Conservation (phyloP, 2,329 filamentous ascomycete genomes). For the Magnaporthiopsis rhizophila region DNA sequence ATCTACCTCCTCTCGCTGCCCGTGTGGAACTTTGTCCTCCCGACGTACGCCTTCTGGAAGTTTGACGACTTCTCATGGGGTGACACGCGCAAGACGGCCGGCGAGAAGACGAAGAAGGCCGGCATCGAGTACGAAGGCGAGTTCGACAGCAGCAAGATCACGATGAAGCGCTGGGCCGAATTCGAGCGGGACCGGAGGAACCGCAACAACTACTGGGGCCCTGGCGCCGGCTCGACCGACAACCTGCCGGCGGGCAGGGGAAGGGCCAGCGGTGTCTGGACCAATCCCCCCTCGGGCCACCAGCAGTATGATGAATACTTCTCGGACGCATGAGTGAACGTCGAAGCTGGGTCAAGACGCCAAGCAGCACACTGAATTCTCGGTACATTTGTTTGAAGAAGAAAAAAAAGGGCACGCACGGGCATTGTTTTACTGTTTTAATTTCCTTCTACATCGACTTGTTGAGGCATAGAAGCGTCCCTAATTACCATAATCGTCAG, state of each 20-base stretch:
- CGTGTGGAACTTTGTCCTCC: constrained; percentile 95
- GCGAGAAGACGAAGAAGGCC: constrained; percentile 80
- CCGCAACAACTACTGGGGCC: constrained; percentile 34
- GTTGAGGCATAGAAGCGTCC: not conserved
- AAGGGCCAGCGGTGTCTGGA: constrained; percentile 30
- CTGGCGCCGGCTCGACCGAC: constrained; percentile 33
- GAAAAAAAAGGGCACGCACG: not conserved
- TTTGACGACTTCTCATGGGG: constrained; percentile 99
- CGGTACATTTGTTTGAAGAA: constrained; percentile 7
- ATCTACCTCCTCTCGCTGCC: constrained; percentile 91
- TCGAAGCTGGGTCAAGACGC: not conserved
- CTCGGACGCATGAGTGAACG: constrained; percentile 39
- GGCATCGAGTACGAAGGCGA: constrained; percentile 87
- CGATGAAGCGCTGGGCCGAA: constrained; percentile 97
- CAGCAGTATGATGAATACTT: constrained; percentile 48
- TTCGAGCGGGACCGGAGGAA: constrained; percentile 66
- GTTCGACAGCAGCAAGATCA: constrained; percentile 98
- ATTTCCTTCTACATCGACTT: not conserved
- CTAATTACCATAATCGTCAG: not conserved
- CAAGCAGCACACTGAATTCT: not conserved
- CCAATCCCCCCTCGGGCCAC: constrained; percentile 28
- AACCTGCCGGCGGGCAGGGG: constrained; percentile 34
- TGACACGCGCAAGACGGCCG: constrained; percentile 90
- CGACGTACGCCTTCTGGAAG: constrained; percentile 96
- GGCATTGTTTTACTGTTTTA: constrained; percentile 3